Percentiles rank a stretch among this genome's conserved stretches.
Conservation (phyloP, 805 yeast species). For the Teunomyces atbi region DNA sequence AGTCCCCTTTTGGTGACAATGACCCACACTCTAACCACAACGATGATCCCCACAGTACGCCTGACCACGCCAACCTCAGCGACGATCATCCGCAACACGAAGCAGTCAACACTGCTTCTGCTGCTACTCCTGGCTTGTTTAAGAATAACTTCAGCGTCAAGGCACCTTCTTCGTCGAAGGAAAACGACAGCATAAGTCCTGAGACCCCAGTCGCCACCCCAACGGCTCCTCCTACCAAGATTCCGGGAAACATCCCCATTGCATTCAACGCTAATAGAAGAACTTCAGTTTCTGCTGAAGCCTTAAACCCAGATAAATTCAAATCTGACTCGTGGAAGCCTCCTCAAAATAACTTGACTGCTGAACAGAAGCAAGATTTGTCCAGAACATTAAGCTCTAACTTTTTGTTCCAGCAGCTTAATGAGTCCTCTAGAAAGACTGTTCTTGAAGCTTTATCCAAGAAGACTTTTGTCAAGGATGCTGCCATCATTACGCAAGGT, state of each 20-base stretch:
- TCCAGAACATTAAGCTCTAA: conserved; percentile 72
- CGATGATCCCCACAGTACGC: conserved; percentile 13
- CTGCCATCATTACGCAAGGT: conserved; percentile 80
- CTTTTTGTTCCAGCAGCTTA: conserved; percentile 82
- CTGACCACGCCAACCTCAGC: not conserved
- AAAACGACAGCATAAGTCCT: conserved; percentile 11
- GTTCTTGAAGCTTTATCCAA: conserved; percentile 84
- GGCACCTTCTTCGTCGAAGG: conserved; percentile 9
- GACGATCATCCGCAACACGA: conserved; percentile 3
- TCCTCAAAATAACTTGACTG: conserved; percentile 61
- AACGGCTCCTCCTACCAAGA: conserved; percentile 18
- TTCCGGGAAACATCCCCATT: conserved; percentile 44
- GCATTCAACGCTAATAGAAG: conserved; percentile 79
- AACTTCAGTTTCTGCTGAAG: conserved; percentile 88
- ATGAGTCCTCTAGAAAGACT: conserved; percentile 69
- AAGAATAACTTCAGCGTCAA: conserved; percentile 15
- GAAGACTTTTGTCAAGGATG: conserved; percentile 55
- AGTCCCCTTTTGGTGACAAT: conserved; percentile 60
- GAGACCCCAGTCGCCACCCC: conserved; percentile 14
- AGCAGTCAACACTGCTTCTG: conserved; percentile 1
- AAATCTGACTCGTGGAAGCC: conserved; percentile 68
- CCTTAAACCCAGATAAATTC: conserved; percentile 71
- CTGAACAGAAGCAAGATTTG: conserved; percentile 65
- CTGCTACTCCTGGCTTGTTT: conserved; percentile 13
- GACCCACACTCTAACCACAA: conserved; percentile 57